Evolutionary conservation across 495 filamentous ascomycete species (phyloP).

Genomic region (Neurospora sp.): DNA sequence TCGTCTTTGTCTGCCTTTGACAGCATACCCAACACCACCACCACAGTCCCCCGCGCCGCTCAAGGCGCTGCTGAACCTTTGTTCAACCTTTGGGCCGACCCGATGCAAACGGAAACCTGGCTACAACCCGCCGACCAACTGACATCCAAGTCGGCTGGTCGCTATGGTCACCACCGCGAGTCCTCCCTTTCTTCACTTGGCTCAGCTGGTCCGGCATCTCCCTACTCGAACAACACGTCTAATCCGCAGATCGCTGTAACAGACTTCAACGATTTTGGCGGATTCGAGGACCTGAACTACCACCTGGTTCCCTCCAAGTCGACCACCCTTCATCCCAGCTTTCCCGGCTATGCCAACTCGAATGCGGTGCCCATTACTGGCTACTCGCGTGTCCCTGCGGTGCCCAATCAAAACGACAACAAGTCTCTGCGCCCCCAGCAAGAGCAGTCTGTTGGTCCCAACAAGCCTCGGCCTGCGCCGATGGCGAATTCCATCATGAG

Average conservation of each 20-base stretch:
- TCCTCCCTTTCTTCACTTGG: slow-evolving; percentile 46
- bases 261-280: slow-evolving; percentile 30
- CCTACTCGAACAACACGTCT: slow-evolving; percentile 39
- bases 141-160: slow-evolving; percentile 29
- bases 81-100: slow-evolving; percentile 13
- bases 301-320: slow-evolving; percentile 25
- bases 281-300: slow-evolving; percentile 31
- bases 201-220: slow-evolving; percentile 45
- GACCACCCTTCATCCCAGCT: slow-evolving; percentile 26
- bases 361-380: slow-evolving; percentile 11
- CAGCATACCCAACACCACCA: slow-evolving; percentile 23
- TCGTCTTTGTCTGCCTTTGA: slow-evolving; percentile 34
- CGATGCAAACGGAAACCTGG: slow-evolving; percentile 39
- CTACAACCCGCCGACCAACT: slow-evolving; percentile 24
- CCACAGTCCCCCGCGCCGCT: slow-evolving; percentile 20
- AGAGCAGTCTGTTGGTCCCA: slow-evolving; percentile 19
- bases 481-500: slow-evolving; percentile 40
- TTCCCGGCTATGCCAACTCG: slow-evolving; percentile 13
- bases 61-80: slow-evolving; percentile 1
- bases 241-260: slow-evolving; percentile 44
- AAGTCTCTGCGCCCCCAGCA: slow-evolving; percentile 26
- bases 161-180: slow-evolving; percentile 42
- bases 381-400: slow-evolving; percentile 19
- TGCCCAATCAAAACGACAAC: slow-evolving; percentile 24
- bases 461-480: slow-evolving; percentile 34